Percentiles rank a stretch among this genome's conserved stretches.
Conservation (phyloP, 1,139 yeast genomes). For the Pichiaceae sp. region DNA sequence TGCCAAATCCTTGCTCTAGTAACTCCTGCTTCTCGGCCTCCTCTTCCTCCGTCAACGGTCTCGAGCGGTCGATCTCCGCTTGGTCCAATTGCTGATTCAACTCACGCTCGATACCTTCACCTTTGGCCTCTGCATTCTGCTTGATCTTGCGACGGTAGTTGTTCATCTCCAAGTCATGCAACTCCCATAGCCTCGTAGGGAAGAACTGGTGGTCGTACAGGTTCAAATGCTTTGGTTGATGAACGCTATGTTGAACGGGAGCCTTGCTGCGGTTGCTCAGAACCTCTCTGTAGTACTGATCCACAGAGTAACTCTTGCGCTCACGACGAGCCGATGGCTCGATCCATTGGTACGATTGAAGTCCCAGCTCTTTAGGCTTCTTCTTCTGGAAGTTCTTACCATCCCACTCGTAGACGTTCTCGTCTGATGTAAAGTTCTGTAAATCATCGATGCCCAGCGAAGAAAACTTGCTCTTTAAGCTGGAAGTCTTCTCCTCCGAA, state of each 20-base stretch:
- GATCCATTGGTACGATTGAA: constrained; percentile 44
- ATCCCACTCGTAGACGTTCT: constrained; percentile 77
- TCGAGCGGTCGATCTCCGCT: constrained; percentile 52
- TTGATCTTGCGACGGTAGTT: constrained; percentile 46
- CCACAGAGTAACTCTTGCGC: constrained; percentile 70
- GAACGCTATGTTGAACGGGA: constrained; percentile 31
- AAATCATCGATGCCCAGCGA: constrained; percentile 66
- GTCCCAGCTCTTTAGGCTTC: constrained; percentile 28
- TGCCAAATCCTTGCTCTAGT: constrained; percentile 47
- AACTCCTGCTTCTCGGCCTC: constrained; percentile 46
- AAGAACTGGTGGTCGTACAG: constrained; percentile 70
- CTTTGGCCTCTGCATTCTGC: constrained; percentile 38
- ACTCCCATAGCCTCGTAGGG: constrained; percentile 50
- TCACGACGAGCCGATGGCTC: constrained; percentile 74
- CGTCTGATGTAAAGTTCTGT: constrained; percentile 56
- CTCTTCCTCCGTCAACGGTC: constrained; percentile 64
- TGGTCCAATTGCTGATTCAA: constrained; percentile 52
- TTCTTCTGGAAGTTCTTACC: constrained; percentile 75
- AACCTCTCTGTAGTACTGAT: constrained; percentile 72
- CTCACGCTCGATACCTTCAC: constrained; percentile 35
- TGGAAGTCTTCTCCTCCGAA: constrained; percentile 57
- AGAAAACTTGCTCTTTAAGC: constrained; percentile 55
- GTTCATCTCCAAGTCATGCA: constrained; percentile 60
- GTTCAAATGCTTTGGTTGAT: constrained; percentile 60
- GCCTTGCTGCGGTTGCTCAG: constrained; percentile 40